Evolutionary conservation across 2,329 filamentous ascomycete genomes (phyloP), one percentile per base, ranked within the genome.

Genomic region (Hypoxylon sp.): DNA sequence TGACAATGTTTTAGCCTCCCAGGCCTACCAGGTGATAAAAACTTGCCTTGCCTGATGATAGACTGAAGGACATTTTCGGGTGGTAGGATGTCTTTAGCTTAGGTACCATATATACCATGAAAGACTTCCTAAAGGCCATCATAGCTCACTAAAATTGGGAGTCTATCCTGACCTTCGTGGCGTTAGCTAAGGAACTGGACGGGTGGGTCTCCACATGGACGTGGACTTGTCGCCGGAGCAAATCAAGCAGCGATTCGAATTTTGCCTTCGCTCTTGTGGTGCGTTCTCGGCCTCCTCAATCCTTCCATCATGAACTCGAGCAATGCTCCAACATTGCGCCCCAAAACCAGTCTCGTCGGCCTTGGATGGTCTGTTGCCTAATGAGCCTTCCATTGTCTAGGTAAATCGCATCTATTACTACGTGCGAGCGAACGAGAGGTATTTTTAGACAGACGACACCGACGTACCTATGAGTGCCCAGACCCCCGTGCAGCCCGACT

Each of bases 271-370:
- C 28, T 26, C 22, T 59, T 62, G 17, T 56, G 61, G 64, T 67
- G 60, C 61, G 57, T 67, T 62, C 61, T 64, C 55, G 57, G 57
- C 61, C 54, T 52, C 26, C 41, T 53, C 60, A 64, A 61, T 59
- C 57, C 61, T 39, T 59, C 58, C 50, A 62, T 58, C 61, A 67
- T 65, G 57, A 59, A 37, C 47, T 64, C 47, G 51, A 64, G 37
- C 57, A 41, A 64, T 67, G 62, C 57, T 32, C 52, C 65, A 65
- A 56, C 56, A 54, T 50, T 41, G 56, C 62, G 59, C 53, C 32
- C 62, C 62, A 48, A 59, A 54, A 60, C 15, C 34, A 56, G 43
- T 55, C 59, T 62, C 48, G 50, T 64, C 55, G 49, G 55, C 43
- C 32, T 49, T 56, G 52, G 64, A 49, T 51, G 55, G 37, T 43